Base-by-base conservation (phyloP, 139 green algal species). In the Haematococcus sp. region DNA sequence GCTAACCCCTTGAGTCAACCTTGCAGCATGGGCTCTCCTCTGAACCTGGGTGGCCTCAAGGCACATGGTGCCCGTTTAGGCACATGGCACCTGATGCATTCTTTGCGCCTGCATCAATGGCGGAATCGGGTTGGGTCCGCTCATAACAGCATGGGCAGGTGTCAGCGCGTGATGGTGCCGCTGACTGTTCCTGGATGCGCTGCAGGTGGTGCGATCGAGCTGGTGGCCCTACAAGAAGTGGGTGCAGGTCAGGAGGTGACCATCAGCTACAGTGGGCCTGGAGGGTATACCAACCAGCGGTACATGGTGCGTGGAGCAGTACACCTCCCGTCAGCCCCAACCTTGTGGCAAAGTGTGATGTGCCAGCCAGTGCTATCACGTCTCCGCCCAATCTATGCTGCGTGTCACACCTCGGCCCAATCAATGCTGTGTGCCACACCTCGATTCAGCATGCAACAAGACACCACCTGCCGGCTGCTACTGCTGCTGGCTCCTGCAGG, bases 221-320 rank as follows among this genome's bases (percentile, higher is more conserved):
- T 92, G 34, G 59, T 89, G 17, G 79, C 88, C 0, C 19, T 88
- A 43, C n/a, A 75, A 4, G 71, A 83, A 23, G 34, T 88, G 25
- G 4, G 27, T 25, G 34, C 54, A 4, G 81, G 78, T 1, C 30
- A 82, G 23, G 81, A 89, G 74, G 79, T 88, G 2, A 84, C 68
- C 28, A 88, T 92, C 59, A 83, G 74, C 70, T 92, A 92, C 79
- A 83, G 75, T n/a, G 87, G 81, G 0, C 43, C 28, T 13, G 31
- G 72, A 20, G 84, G 79, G n/a, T 75, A 74, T 49, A 80, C 77
- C 49, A 87, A 87, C 74, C 70, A 83, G 67, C 65, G 71, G 13
- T 73, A 67, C 13, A 75, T 75, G 69, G 58, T 65, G n/a, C 40
- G 40, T 49, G 40, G 40, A 49, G 40, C 40, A 19, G 40, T 49